Conservation (phyloP, 805 yeast species). For the Candida verbasci region DNA sequence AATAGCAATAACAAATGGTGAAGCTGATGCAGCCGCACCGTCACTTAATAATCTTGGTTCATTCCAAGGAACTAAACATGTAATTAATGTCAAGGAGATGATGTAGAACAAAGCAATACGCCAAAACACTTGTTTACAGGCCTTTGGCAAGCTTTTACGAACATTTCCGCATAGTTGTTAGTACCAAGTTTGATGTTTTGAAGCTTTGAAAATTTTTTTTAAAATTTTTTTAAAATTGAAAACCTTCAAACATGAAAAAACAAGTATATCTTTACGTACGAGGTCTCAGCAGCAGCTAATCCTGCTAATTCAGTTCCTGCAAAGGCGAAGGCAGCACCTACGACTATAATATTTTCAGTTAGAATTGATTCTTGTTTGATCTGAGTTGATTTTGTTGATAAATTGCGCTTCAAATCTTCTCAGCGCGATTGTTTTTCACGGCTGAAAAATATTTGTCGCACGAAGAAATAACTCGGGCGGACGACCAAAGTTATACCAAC, state of each 20-base stretch:
- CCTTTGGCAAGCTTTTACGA: slow-evolving; percentile 27
- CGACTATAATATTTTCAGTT: slow-evolving; percentile 4
- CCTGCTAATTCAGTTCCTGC: slow-evolving; percentile 36
- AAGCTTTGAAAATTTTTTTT: too few relatives aligned
- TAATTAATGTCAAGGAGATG: slow-evolving; percentile 23
- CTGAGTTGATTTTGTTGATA: too few relatives aligned
- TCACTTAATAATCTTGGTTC: slow-evolving; percentile 26
- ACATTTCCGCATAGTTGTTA: slow-evolving; percentile 18
- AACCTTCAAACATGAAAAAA: too few relatives aligned
- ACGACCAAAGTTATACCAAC: too few relatives aligned
- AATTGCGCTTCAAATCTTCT: too few relatives aligned
- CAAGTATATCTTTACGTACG: too few relatives aligned
- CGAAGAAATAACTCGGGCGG: too few relatives aligned
- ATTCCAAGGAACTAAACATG: slow-evolving; percentile 22
- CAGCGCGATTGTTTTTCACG: too few relatives aligned
- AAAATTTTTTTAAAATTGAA: too few relatives aligned
- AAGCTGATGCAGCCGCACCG: slow-evolving; percentile 56
- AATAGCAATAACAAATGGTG: slow-evolving; percentile 80
- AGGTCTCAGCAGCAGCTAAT: slow-evolving; percentile 35
- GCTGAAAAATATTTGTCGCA: too few relatives aligned
- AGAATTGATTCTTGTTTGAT: too few relatives aligned
- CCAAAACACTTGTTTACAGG: slow-evolving; percentile 37
- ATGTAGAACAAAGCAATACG: slow-evolving; percentile 34
- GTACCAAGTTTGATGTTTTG: slow-evolving; percentile 7
- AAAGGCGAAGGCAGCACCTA: slow-evolving; percentile 36